These are phyloP conservation scores for Groenewaldozyma auringiensis DNA, from an alignment of 1,139 yeast species.

Conservation along the genomic window DNA sequence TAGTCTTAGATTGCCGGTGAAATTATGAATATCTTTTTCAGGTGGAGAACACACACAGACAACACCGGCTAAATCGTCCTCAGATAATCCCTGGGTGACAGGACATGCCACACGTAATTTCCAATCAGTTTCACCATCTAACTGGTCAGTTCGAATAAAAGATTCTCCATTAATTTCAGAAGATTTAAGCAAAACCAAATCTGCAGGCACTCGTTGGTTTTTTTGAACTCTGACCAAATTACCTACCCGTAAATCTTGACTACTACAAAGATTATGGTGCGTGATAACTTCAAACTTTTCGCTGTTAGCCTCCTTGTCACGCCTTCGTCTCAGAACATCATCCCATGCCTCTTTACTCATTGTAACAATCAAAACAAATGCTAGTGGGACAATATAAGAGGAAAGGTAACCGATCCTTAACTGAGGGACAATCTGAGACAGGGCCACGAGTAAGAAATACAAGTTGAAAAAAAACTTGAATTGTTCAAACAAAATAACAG, in stretches of 20 bases:
- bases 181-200: conserved; percentile 74
- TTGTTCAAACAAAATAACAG: conserved; percentile 85
- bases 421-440: conserved; percentile 89
- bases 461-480: conserved; percentile 94
- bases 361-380: conserved; percentile 84
- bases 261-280: conserved; percentile 39
- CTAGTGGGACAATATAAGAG: conserved; percentile 88
- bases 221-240: conserved; percentile 77
- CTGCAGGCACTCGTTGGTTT: conserved; percentile 88
- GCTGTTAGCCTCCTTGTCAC: conserved; percentile 83
- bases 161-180: conserved; percentile 79
- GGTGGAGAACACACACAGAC: conserved; percentile 65
- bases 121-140: conserved; percentile 99
- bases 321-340: conserved; percentile 79
- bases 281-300: conserved; percentile 69
- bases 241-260: conserved; percentile 73
- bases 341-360: conserved; percentile 95
- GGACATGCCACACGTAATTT: conserved; percentile 67
- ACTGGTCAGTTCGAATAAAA: conserved; percentile 91
- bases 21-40: conserved; percentile 71
- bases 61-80: conserved; percentile 42
- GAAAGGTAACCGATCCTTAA: conserved; percentile 88
- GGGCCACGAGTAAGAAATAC: conserved; percentile 84
- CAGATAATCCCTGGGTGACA: conserved; percentile 54
- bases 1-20: conserved; percentile 62